Base-by-base conservation (phyloP, 2,329 filamentous ascomycete genomes). In the Trichoderma koningii region DNA sequence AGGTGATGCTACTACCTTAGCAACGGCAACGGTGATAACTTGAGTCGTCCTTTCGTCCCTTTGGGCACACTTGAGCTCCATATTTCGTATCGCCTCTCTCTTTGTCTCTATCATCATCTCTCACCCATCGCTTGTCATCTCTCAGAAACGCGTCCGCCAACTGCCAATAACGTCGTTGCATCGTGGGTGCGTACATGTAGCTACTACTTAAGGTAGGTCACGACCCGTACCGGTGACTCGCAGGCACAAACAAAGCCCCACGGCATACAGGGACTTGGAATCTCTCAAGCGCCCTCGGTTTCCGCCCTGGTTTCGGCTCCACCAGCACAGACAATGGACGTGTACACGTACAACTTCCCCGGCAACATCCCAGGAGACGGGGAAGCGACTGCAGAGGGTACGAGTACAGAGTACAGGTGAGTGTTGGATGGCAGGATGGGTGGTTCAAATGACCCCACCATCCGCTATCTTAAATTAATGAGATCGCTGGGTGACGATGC, bases 51-150 rank as follows among this genome's bases (percentile, higher is more conserved):
- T 19, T 50, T 56, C n/a, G 23, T 14, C 26, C 26, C 53, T 15
- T 55, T 41, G n/a, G 23, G 15, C 42, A n/a, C 42, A n/a, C 42
- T 45, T 45, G 17, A 30, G n/a, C 48, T 38, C 50, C 50, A 48
- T 63, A 62, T 26, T 55, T 44, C 38, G 41, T 63, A 26, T 41
- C 38, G 15, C 19, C 45, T 38, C n/a, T 30, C 55, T 51, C 30
- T 34, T 34, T 34, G 9, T 10, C 30, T 34, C 30, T 10, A 7
- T 34, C 53, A 44, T 65, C 55, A 57, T 17, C 41, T 59, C 41
- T 65, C 55, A 30, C 10, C 56, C 38, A 60, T 30, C 41, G 41
- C 48, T 60, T 59, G 48, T 65, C 63, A 65, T 45, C 55, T 65
- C 47, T 65, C 63, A 65, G 63, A 65, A 65, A 53, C 28, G 15